Conservation (phyloP, 345 rosid species). For the Camelina laxa region DNA sequence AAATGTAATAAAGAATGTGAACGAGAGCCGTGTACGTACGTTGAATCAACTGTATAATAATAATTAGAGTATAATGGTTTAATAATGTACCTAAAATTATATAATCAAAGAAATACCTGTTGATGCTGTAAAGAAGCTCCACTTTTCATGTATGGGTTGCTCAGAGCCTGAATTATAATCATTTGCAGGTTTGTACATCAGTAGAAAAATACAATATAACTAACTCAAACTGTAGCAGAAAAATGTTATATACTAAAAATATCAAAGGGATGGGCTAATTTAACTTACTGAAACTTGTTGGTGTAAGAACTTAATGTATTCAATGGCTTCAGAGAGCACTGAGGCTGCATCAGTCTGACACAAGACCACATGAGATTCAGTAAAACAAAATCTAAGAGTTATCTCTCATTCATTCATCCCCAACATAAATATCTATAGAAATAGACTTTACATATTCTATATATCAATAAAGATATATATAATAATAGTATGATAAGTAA, state of each 20-base stretch:
- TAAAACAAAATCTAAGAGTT: slow-evolving; percentile 42
- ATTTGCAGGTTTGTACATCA: slow-evolving; percentile 44
- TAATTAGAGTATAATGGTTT: slow-evolving; percentile 26
- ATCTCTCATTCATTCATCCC: slow-evolving; percentile 29
- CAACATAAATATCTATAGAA: slow-evolving; percentile 20
- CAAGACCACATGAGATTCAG: slow-evolving; percentile 49
- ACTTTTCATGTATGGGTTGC: slow-evolving; percentile 93
- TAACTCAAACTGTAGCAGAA: slow-evolving; percentile 13
- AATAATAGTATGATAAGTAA: slow-evolving; percentile 30
- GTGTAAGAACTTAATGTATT: slow-evolving; percentile 96
- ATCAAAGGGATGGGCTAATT: slow-evolving; percentile 47
- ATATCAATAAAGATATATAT: slow-evolving; percentile 19
- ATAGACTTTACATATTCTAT: slow-evolving; percentile 19
- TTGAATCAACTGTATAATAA: slow-evolving; percentile 29
- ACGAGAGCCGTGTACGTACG: slow-evolving; percentile 35
- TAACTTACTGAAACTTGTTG: slow-evolving; percentile 87
- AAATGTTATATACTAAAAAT: slow-evolving; percentile 17
- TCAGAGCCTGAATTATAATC: slow-evolving; percentile 63
- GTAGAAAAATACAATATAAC: slow-evolving; percentile 20
- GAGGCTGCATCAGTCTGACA: slow-evolving; percentile 99
- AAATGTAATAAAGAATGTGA: slow-evolving; percentile 28
- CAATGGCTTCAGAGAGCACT: slow-evolving; percentile 97
- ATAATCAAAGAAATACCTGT: slow-evolving; percentile 50
- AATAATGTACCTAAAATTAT: slow-evolving; percentile 9
- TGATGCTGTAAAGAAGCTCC: slow-evolving; percentile 84